Conservation (phyloP, 371 early-diverging fungal genomes). For the Rhizopus sp. region DNA sequence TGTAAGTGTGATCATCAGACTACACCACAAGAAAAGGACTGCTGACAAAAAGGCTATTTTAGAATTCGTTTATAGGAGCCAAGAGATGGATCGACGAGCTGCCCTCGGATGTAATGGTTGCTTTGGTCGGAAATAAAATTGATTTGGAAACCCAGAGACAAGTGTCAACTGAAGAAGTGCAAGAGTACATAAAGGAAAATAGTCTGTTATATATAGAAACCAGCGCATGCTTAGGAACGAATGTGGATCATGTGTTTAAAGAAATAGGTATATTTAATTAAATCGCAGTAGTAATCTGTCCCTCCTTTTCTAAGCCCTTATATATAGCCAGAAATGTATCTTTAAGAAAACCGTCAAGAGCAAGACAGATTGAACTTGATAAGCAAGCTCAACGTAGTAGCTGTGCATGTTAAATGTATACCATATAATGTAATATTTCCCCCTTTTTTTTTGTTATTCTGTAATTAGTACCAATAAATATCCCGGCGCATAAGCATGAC, state of each 20-base stretch:
- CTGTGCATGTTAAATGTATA: background rate
- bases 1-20: slow-evolving; percentile 39
- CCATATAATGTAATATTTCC: background rate
- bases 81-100: slow-evolving; percentile 98
- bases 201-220: slow-evolving; percentile 74
- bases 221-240: slow-evolving; percentile 84
- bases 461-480: background rate
- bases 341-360: background rate
- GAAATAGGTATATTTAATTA: slow-evolving; percentile 22
- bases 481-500: no score
- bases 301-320: background rate
- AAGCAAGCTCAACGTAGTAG: background rate
- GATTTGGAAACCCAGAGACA: slow-evolving; percentile 62
- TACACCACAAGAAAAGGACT: background rate
- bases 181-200: slow-evolving; percentile 73
- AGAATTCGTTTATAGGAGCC: slow-evolving; percentile 92
- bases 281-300: background rate
- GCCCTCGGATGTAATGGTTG: slow-evolving; percentile 90
- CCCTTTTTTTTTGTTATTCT: background rate
- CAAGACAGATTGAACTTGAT: background rate
- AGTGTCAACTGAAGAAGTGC: slow-evolving; percentile 62
- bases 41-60: background rate
- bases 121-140: slow-evolving; percentile 94
- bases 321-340: background rate
- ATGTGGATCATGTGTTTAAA: slow-evolving; percentile 77